Evolutionary conservation across 2,329 filamentous ascomycete species (phyloP).

Genomic region (Pestalotiopsis sp.): DNA sequence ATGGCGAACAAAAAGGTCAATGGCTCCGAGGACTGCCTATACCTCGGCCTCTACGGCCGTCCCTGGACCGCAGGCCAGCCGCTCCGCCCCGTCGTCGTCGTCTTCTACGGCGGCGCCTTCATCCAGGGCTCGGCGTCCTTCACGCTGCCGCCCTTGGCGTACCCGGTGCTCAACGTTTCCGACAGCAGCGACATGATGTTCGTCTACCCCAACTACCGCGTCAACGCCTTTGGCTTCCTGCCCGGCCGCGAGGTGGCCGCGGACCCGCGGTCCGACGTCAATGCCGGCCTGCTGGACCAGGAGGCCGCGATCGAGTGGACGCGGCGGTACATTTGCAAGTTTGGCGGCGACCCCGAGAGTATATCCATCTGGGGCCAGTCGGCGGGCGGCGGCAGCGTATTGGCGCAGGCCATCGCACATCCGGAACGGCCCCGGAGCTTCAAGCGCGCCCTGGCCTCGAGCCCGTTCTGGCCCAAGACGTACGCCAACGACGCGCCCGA

Average conservation of each 20-base stretch:
- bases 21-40: slow-evolving; percentile 63
- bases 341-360: slow-evolving; percentile 51
- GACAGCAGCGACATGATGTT: slow-evolving; percentile 49
- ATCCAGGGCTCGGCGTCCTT: slow-evolving; percentile 60
- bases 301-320: slow-evolving; percentile 50
- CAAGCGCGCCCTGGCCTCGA: slow-evolving; percentile 48
- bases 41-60: slow-evolving; percentile 61
- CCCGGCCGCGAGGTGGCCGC: slow-evolving; percentile 49
- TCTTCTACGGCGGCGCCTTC: slow-evolving; percentile 65
- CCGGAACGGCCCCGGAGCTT: slow-evolving; percentile 47
- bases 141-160: slow-evolving; percentile 56
- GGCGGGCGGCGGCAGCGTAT: slow-evolving; percentile 56
- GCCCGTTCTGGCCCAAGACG: slow-evolving; percentile 63
- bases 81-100: slow-evolving; percentile 59
- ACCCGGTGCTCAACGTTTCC: slow-evolving; percentile 60
- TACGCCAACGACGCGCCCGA: slow-evolving; percentile 53
- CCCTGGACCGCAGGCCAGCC: slow-evolving; percentile 52
- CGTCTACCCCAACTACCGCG: slow-evolving; percentile 54
- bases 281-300: slow-evolving; percentile 55
- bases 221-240: slow-evolving; percentile 60
- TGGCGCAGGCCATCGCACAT: slow-evolving; percentile 53
- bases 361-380: slow-evolving; percentile 58
- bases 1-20: slow-evolving; percentile 38
- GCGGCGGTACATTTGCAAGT: slow-evolving; percentile 45
- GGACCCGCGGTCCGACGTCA: slow-evolving; percentile 48